phyloP scores from a whole-genome alignment of 73 alveolate species.

The Diophrys sp. region DNA sequence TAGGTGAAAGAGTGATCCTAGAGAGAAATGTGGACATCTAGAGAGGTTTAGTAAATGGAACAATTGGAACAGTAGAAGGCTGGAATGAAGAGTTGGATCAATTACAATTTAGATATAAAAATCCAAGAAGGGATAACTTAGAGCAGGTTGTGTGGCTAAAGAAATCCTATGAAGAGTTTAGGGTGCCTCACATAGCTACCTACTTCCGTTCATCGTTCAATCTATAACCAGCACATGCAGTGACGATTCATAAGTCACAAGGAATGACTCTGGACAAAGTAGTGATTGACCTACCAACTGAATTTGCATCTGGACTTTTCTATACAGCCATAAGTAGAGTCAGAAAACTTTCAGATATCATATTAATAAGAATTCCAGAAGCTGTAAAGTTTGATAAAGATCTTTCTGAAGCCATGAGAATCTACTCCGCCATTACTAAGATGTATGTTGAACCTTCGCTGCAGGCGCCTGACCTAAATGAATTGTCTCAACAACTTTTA shows the following conservation, averaged over 20 bases:
- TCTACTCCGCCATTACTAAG: too few species aligned
- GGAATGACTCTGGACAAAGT: constrained; percentile 11
- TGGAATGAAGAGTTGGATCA: background rate
- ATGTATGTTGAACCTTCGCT: too few species aligned
- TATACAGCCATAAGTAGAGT: background rate
- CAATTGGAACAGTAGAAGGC: background rate
- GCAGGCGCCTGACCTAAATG: too few species aligned
- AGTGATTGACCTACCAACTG: background rate
- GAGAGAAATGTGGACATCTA: too few species aligned
- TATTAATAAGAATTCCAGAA: too few species aligned
- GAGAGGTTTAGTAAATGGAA: too few species aligned
- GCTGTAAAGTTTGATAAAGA: too few species aligned
- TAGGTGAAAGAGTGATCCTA: too few species aligned
- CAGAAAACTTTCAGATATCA: too few species aligned
- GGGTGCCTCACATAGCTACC: background rate
- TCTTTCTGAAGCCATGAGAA: too few species aligned
- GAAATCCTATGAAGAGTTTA: background rate
- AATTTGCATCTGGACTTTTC: background rate
- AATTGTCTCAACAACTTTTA: too few species aligned
- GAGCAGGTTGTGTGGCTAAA: background rate
- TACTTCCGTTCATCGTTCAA: background rate
- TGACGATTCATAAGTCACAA: constrained; percentile 6
- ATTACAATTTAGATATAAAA: background rate
- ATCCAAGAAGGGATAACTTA: background rate
- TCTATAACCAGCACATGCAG: background rate